phyloP scores from a whole-genome alignment of 495 filamentous ascomycete species.

The Neurospora hispaniola region DNA sequence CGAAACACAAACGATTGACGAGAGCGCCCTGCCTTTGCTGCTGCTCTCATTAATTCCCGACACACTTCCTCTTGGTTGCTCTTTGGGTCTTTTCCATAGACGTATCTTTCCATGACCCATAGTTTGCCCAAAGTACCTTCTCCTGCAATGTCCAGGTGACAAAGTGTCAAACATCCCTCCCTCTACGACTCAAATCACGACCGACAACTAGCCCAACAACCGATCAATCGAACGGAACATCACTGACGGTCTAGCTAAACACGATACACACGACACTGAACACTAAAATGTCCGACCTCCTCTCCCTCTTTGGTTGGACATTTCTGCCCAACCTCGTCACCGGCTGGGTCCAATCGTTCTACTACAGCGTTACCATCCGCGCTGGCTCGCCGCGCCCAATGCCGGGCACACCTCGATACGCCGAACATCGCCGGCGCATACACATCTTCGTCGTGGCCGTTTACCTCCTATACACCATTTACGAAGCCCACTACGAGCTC shows the following conservation, averaged over 20 bases:
- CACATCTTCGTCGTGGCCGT: constrained; percentile 67
- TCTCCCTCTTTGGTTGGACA: constrained; percentile 72
- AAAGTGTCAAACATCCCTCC: not conserved
- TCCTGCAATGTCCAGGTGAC: not conserved
- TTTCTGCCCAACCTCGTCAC: constrained; percentile 74
- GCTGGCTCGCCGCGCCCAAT: constrained; percentile 75
- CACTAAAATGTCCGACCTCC: constrained; percentile 29
- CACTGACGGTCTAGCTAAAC: not conserved
- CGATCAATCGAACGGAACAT: not conserved
- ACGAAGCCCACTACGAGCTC: constrained; percentile 78
- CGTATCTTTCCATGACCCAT: not conserved
- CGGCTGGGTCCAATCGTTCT: constrained; percentile 65
- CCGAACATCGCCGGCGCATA: constrained; percentile 66
- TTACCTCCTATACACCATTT: constrained; percentile 90
- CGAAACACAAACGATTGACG: not conserved
- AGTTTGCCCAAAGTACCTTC: not conserved
- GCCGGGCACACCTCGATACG: constrained; percentile 57
- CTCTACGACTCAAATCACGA: not conserved
- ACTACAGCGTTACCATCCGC: constrained; percentile 83
- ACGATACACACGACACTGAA: not conserved
- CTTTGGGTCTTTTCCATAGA: not conserved
- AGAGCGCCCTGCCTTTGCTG: not conserved
- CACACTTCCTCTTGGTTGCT: not conserved
- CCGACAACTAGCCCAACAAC: not conserved
- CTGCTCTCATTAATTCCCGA: not conserved